Conservation (phyloP, 2,329 filamentous ascomycete genomes). For the Phaeosphaeriaceae sp. region DNA sequence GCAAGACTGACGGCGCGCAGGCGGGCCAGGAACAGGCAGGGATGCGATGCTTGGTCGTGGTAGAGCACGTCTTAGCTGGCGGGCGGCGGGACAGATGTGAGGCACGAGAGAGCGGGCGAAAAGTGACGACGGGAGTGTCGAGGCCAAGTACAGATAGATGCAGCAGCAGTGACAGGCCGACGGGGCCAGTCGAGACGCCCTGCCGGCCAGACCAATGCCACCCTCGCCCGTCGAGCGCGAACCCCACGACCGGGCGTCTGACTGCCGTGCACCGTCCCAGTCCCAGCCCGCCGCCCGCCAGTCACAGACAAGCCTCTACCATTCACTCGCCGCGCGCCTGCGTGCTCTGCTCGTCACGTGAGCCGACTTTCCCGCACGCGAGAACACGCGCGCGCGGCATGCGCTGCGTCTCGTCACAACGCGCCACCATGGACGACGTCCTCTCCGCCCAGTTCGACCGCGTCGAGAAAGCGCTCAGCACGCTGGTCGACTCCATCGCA, state of each 20-base stretch:
- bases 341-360: conserved; percentile 2
- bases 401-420: too few relatives aligned
- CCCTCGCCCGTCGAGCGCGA: too few relatives aligned
- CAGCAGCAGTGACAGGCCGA: neutral
- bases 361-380: too few relatives aligned
- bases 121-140: conserved; percentile 1
- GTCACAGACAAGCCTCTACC: neutral
- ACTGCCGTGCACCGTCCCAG: neutral
- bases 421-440: conserved; percentile 49
- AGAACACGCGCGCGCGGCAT: too few relatives aligned
- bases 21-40: too few relatives aligned
- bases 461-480: conserved; percentile 62
- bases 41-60: too few relatives aligned
- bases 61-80: too few relatives aligned
- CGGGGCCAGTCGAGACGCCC: neutral
- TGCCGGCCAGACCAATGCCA: neutral
- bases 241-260: conserved; percentile 1
- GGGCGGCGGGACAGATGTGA: neutral
- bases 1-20: neutral
- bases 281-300: conserved; percentile 2
- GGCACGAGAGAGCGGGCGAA: neutral
- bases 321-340: conserved; percentile 4
- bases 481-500: conserved; percentile 78
- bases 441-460: conserved; percentile 55
- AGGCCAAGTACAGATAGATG: neutral